phyloP scores from a whole-genome alignment of 2,329 filamentous ascomycete genomes.

The Septoria linicola region DNA sequence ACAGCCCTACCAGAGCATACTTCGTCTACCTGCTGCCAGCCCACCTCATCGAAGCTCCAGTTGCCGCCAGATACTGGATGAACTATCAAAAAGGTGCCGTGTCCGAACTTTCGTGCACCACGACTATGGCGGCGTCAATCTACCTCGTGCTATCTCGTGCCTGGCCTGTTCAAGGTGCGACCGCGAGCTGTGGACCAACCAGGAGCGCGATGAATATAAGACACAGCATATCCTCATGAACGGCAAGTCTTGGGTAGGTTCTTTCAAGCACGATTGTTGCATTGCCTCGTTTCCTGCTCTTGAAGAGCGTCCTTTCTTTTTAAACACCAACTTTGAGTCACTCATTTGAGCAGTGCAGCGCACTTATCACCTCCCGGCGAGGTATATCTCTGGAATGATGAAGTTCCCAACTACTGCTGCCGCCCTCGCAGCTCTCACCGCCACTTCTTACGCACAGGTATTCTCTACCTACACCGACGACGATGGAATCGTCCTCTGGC shows the following conservation, averaged over 20 bases:
- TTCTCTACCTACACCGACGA: constrained; percentile 36
- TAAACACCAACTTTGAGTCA: constrained; percentile 12
- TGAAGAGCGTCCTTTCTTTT: constrained; percentile 25
- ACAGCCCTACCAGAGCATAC: constrained; percentile 9
- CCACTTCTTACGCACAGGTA: constrained; percentile 28
- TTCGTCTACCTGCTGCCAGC: constrained; percentile 14
- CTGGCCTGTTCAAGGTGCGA: constrained; percentile 9
- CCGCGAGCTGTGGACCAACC: constrained; percentile 8
- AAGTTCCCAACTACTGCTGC: constrained; percentile 25
- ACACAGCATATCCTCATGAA: background rate
- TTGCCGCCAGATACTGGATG: background rate
- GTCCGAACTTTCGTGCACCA: background rate
- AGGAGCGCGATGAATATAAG: constrained; percentile 12
- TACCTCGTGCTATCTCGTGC: constrained; percentile 15
- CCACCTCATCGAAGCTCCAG: background rate
- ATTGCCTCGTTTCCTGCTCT: constrained; percentile 9
- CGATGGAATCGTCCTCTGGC: constrained; percentile 56
- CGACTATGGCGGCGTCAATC: constrained; percentile 2
- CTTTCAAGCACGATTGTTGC: background rate
- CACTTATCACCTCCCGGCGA: constrained; percentile 27
- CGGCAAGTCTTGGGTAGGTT: constrained; percentile 5
- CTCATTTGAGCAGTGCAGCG: constrained; percentile 22
- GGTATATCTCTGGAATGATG: constrained; percentile 24
- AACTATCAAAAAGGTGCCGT: background rate
- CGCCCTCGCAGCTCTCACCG: constrained; percentile 24